Evolutionary conservation across 1,284 basidiomycete species (phyloP).

Genomic region (Trichosporon inkin): DNA sequence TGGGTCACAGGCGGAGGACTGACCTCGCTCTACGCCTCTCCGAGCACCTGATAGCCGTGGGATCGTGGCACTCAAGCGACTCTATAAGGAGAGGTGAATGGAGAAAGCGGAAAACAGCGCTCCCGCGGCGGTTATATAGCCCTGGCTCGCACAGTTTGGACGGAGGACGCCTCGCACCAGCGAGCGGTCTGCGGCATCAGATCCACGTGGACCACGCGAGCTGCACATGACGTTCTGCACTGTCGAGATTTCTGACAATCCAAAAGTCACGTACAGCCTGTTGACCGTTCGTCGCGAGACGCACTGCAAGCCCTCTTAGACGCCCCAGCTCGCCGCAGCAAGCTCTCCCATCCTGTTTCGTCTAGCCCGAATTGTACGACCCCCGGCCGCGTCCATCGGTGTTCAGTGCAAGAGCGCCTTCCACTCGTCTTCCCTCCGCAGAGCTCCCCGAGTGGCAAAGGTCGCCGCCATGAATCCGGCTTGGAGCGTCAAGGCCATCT

Average conservation of each 20-base stretch:
- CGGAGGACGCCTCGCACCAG: not conserved
- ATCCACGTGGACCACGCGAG: not conserved
- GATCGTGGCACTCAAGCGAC: conserved; percentile 36
- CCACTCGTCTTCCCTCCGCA: not conserved
- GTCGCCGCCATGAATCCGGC: conserved; percentile 11
- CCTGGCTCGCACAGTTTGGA: not conserved
- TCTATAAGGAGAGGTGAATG: conserved; percentile 27
- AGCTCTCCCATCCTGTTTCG: conserved; percentile 3
- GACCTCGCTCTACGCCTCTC: conserved; percentile 35
- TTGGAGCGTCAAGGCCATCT: conserved; percentile 49
- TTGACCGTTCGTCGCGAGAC: too few relatives aligned
- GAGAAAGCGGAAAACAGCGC: conserved; percentile 13
- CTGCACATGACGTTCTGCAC: not conserved
- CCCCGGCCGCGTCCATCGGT: not conserved
- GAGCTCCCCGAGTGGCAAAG: too few relatives aligned
- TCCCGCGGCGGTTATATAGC: not conserved
- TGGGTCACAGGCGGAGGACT: conserved; percentile 27
- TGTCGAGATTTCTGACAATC: not conserved
- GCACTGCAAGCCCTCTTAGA: not conserved
- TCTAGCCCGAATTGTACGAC: not conserved
- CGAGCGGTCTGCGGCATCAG: not conserved
- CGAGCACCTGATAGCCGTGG: conserved; percentile 40
- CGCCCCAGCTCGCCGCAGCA: not conserved
- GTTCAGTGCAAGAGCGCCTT: not conserved
- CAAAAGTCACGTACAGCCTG: conserved; percentile 7